Evolutionary conservation across 805 yeast species (phyloP), one percentile per base, ranked within the genome.

Genomic region (Metschnikowia dekortorum): DNA sequence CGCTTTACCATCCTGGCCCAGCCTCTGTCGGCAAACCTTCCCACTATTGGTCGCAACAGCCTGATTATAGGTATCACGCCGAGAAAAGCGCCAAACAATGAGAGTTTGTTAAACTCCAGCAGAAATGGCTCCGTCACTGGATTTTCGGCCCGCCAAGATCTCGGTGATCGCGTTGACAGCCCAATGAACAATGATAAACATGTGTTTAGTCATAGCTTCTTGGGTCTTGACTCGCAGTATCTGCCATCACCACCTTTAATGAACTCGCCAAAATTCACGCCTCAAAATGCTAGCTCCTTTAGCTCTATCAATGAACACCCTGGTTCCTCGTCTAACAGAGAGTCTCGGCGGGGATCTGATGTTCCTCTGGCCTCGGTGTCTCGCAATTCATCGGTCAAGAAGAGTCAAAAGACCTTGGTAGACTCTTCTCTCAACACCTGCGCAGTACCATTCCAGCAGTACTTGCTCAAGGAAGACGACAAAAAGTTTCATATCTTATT

Each of bases 401-500:
- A 67, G 53, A 68, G 75, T 16, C 71, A 68, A 55, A 79, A 84
- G 63, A 74, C 84, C 10, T 68, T 81, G 2, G 82, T 83, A 39
- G 77, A 81, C 16, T 68, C 81, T 22, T 82, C 82, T 11, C 71
- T 76, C 44, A 52, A 37, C 26, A 81, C 84, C 1, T 86, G 88
- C 1, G 82, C 84, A 14, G 84, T 84, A 1, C 92, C 92, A 28
- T 87, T 87, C 59, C 84, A 84, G 31, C 83, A 86, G 56, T 87
- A 82, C 63, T 73, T 87, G 51, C 79, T 81, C 49, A 83, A 82
- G 59, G 59, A 61, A 39, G 94, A 89, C 63, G 96, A 89, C 64
- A 87, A 84, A 40, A 91, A 90, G 62, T 76, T 89, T 50, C 99
- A 94, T 66, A 84, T 94, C 40, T 73, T 94, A 50, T 74, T 94